Evolutionary conservation across 805 yeast species (phyloP).

Genomic region (Nakazawaea populi): DNA sequence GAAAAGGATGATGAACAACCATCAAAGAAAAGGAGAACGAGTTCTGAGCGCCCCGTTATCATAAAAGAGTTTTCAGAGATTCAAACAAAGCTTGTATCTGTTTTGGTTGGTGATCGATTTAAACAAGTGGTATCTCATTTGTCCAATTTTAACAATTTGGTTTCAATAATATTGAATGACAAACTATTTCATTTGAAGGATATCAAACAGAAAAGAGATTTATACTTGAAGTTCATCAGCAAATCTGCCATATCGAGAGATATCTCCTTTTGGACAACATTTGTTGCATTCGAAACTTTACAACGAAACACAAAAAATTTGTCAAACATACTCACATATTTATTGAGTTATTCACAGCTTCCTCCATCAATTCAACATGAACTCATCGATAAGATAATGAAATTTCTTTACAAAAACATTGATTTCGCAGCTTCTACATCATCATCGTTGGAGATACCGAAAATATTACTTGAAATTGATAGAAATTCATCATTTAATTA

Average conservation of each 20-base stretch:
- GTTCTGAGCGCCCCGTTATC: neutral
- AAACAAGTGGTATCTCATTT: neutral
- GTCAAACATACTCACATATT: conserved; percentile 34
- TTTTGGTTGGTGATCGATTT: neutral
- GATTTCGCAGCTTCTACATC: conserved; percentile 13
- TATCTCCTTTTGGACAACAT: conserved; percentile 50
- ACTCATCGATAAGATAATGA: conserved; percentile 26
- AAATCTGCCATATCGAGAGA: conserved; percentile 31
- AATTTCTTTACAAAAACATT: conserved; percentile 27
- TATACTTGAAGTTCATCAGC: conserved; percentile 19
- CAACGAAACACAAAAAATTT: conserved; percentile 39
- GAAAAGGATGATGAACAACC: neutral
- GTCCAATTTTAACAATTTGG: neutral
- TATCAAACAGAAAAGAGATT: conserved; percentile 19
- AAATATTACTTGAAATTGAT: conserved; percentile 24
- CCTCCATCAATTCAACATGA: conserved; percentile 42
- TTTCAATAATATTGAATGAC: neutral
- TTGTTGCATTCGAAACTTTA: conserved; percentile 45
- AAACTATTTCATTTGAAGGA: conserved; percentile 4
- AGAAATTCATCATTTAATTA: conserved; percentile 23
- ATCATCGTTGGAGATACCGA: conserved; percentile 14
- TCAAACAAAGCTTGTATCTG: neutral
- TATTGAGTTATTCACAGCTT: conserved; percentile 39
- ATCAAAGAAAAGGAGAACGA: conserved; percentile 1
- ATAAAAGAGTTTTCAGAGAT: neutral